These are phyloP conservation scores for Yamadazyma membranifaciens DNA, from an alignment of 1,139 yeast genomes.

Conservation along the genomic window DNA sequence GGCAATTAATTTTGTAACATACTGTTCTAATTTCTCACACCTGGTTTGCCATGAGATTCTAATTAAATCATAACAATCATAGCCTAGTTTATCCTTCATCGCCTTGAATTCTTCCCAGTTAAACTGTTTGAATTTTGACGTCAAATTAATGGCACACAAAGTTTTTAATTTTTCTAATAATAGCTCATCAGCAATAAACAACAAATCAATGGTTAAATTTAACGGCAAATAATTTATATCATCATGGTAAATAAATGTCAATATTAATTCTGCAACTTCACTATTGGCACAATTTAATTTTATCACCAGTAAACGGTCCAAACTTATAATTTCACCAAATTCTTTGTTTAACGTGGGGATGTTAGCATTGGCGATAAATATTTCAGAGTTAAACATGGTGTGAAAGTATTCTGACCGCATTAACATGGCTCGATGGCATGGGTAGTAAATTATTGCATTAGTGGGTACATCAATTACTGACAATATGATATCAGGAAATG, in stretches of 20 bases:
- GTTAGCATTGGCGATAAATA: slow-evolving; percentile 24
- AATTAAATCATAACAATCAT: slow-evolving; percentile 54
- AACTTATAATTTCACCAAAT: slow-evolving; percentile 19
- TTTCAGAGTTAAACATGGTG: slow-evolving; percentile 57
- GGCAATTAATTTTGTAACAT: slow-evolving; percentile 60
- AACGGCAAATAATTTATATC: slow-evolving; percentile 49
- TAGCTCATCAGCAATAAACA: slow-evolving; percentile 61
- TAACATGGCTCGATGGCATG: slow-evolving; percentile 63
- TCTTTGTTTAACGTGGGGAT: slow-evolving; percentile 9
- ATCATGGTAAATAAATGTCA: slow-evolving; percentile 63
- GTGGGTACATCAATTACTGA: slow-evolving; percentile 32
- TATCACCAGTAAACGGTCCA: slow-evolving; percentile 30
- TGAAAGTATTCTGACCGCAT: slow-evolving; percentile 63
- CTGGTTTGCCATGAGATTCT: slow-evolving; percentile 68
- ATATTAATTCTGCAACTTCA: slow-evolving; percentile 51
- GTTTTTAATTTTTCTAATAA: slow-evolving; percentile 63
- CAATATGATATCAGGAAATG: slow-evolving; percentile 52
- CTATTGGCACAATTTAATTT: slow-evolving; percentile 26
- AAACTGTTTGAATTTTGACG: slow-evolving; percentile 32
- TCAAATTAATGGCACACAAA: slow-evolving; percentile 60
- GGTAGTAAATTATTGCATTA: slow-evolving; percentile 41
- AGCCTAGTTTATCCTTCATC: slow-evolving; percentile 22
- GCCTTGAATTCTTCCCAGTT: slow-evolving; percentile 20
- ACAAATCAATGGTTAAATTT: slow-evolving; percentile 50
- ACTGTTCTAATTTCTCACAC: slow-evolving; percentile 63